Conservation (phyloP, 2,329 filamentous ascomycete species). For the Venturia effusa region DNA sequence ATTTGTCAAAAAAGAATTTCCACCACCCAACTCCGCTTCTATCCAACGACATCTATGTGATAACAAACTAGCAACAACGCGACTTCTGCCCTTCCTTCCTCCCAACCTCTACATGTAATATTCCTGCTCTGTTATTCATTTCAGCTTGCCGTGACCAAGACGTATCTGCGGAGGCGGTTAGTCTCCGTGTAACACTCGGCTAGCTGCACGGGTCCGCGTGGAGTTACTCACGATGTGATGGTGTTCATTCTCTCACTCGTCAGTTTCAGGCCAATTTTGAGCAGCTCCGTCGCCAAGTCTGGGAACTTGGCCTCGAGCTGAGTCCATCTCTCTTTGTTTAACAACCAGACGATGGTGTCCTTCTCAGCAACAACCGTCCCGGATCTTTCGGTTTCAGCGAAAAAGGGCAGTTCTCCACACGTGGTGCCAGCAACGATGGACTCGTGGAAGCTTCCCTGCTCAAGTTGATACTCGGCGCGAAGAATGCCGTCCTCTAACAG, state of each 20-base stretch:
- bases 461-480: slow-evolving; percentile 79
- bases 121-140: not conserved
- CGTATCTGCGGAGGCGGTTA: slow-evolving; percentile 21
- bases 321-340: slow-evolving; percentile 62
- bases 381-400: slow-evolving; percentile 78
- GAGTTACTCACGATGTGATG: slow-evolving; percentile 44
- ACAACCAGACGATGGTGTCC: slow-evolving; percentile 71
- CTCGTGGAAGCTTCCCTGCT: slow-evolving; percentile 81
- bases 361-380: slow-evolving; percentile 77
- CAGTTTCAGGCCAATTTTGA: slow-evolving; percentile 82
- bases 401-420: slow-evolving; percentile 93
- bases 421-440: slow-evolving; percentile 90
- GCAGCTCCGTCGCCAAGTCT: slow-evolving; percentile 70
- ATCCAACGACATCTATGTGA: slow-evolving; percentile 2
- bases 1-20: not conserved
- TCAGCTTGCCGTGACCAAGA: slow-evolving; percentile 30
- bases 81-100: not conserved
- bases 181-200: slow-evolving; percentile 1
- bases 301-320: slow-evolving; percentile 60
- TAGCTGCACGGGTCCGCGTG: not conserved
- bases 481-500: slow-evolving; percentile 82
- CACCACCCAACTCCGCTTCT: not conserved
- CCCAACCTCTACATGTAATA: not conserved
- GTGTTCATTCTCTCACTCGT: slow-evolving; percentile 86
- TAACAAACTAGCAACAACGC: not conserved